A percentile compares a stretch with the other conserved stretches of the same genome.
Conservation (phyloP, 352 stramenopile species). For the Pseudoperonospora humuli region DNA sequence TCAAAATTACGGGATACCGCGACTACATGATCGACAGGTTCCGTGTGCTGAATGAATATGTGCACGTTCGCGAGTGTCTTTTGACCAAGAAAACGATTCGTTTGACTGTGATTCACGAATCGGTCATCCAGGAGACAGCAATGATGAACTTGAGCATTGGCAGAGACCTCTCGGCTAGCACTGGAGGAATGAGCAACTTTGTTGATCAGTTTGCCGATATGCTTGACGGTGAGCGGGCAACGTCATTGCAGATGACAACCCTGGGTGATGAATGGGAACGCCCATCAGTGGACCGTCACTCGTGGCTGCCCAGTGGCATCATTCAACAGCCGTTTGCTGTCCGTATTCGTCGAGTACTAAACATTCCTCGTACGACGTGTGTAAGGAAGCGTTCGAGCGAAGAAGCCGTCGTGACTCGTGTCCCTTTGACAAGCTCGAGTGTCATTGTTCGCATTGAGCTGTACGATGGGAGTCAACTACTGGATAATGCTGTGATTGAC, state of each 20-base stretch:
- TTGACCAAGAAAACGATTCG: slow-evolving; percentile 83
- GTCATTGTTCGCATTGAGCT: slow-evolving; percentile 72
- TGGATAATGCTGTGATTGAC: slow-evolving; percentile 64
- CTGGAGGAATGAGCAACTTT: slow-evolving; percentile 25
- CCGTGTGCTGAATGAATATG: slow-evolving; percentile 82
- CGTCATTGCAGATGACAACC: slow-evolving; percentile 65
- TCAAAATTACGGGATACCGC: slow-evolving; percentile 81
- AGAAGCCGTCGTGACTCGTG: slow-evolving; percentile 39
- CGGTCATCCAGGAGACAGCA: slow-evolving; percentile 74
- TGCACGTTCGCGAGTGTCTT: slow-evolving; percentile 79
- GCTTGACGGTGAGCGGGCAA: slow-evolving; percentile 42
- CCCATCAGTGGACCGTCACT: slow-evolving; percentile 27
- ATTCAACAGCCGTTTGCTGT: slow-evolving; percentile 64
- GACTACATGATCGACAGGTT: slow-evolving; percentile 84
- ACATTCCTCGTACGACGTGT: slow-evolving; percentile 72
- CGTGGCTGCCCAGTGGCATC: slow-evolving; percentile 39
- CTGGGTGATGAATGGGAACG: slow-evolving; percentile 63
- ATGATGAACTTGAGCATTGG: slow-evolving; percentile 74
- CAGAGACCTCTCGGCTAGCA: slow-evolving; percentile 38
- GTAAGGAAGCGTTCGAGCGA: slow-evolving; percentile 60
- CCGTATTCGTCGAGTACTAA: slow-evolving; percentile 69
- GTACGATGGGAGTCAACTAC: slow-evolving; percentile 61
- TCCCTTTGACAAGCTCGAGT: slow-evolving; percentile 50
- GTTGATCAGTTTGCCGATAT: slow-evolving; percentile 55
- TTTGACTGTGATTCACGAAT: slow-evolving; percentile 80